A percentile compares a stretch with the other conserved stretches of the same genome.
Evolutionary conservation across 2,329 filamentous ascomycete species (phyloP).

Genomic region (Trichoderma sp.): DNA sequence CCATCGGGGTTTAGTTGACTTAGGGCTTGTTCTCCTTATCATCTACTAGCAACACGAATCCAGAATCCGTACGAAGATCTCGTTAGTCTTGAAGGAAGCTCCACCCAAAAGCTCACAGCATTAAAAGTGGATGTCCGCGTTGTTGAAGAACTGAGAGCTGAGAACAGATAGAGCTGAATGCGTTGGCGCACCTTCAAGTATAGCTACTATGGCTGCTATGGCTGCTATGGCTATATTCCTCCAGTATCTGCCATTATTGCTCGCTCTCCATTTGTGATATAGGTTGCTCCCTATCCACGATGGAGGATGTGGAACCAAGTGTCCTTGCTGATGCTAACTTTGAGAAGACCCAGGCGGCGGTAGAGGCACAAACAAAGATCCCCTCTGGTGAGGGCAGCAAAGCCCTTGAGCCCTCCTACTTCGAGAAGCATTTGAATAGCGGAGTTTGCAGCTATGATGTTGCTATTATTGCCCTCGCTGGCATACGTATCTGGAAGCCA

Average conservation of each 20-base stretch:
- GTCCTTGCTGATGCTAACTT: conserved; percentile 6
- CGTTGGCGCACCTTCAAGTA: conserved; percentile 65
- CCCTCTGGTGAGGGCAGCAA: conserved; percentile 17
- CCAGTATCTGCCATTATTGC: too few species aligned
- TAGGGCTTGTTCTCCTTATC: conserved; percentile 27
- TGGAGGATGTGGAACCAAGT: neutral
- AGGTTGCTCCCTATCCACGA: too few species aligned
- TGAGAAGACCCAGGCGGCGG: conserved; percentile 11
- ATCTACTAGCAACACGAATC: conserved; percentile 29
- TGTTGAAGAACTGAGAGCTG: conserved; percentile 28
- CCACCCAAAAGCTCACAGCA: conserved; percentile 27
- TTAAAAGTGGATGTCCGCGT: conserved; percentile 36
- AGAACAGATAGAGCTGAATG: conserved; percentile 37
- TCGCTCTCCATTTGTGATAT: too few species aligned
- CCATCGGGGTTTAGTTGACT: conserved; percentile 24
- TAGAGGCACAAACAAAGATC: conserved; percentile 21
- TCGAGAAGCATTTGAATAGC: conserved; percentile 6
- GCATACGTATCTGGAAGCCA: conserved; percentile 4
- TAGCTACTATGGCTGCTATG: too few species aligned
- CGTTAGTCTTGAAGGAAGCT: neutral
- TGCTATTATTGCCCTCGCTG: neutral
- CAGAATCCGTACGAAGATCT: conserved; percentile 33
- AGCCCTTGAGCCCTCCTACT: neutral
- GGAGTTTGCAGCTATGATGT: neutral
- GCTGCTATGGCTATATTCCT: too few species aligned